phyloP scores from a whole-genome alignment of 2,329 filamentous ascomycete genomes.

The Septoria linicola region DNA sequence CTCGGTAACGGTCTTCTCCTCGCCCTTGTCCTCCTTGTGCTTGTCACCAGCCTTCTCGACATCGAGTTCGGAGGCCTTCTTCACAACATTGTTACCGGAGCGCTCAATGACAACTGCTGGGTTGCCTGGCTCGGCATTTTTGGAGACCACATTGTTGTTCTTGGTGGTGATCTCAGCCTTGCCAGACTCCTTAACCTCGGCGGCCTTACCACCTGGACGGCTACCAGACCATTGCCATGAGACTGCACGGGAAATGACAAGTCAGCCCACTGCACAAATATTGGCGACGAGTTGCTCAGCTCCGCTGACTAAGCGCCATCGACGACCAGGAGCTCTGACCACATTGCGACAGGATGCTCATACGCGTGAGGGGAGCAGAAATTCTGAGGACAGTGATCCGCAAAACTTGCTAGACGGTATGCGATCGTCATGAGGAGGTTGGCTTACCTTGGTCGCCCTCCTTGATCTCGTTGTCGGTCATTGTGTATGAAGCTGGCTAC shows the following conservation, averaged over 20 bases:
- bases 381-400: constrained; percentile 18
- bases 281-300: constrained; percentile 9
- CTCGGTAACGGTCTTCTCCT: constrained; percentile 29
- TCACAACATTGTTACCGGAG: constrained; percentile 64
- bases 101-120: constrained; percentile 61
- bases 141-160: constrained; percentile 63
- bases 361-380: constrained; percentile 5
- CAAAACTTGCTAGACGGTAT: constrained; percentile 17
- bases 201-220: constrained; percentile 57
- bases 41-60: constrained; percentile 52
- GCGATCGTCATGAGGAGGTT: constrained; percentile 18
- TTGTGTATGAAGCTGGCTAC: constrained; percentile 28
- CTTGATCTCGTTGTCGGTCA: constrained; percentile 51
- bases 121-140: constrained; percentile 60
- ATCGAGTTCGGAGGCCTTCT: constrained; percentile 60
- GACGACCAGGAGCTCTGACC: constrained; percentile 15
- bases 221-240: constrained; percentile 62
- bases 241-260: constrained; percentile 46
- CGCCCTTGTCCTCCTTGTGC: constrained; percentile 39
- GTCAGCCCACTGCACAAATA: constrained; percentile 10
- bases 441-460: constrained; percentile 44
- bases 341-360: constrained; percentile 20
- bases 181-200: constrained; percentile 57
- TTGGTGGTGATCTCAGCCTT: constrained; percentile 61
- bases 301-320: constrained; percentile 26